Conservation (phyloP, 257 asterid genomes). For the Petunia axillaris region DNA sequence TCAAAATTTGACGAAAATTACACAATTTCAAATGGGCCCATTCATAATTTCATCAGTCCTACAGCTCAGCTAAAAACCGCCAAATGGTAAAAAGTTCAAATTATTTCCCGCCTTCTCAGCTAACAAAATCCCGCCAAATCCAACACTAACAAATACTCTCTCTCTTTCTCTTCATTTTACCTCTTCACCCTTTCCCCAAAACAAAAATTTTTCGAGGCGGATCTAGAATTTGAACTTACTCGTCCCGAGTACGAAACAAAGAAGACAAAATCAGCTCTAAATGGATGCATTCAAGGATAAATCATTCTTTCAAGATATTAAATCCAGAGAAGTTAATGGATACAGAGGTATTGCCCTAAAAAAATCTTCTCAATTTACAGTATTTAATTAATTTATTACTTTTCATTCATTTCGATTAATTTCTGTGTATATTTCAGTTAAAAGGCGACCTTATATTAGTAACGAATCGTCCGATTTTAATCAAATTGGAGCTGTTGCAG, state of each 20-base stretch:
- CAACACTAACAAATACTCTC: neutral
- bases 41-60: too few relatives aligned
- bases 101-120: too few relatives aligned
- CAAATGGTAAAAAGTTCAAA: too few relatives aligned
- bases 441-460: slow-evolving; percentile 59
- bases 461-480: slow-evolving; percentile 42
- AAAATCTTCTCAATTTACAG: neutral
- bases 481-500: slow-evolving; percentile 64
- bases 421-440: slow-evolving; percentile 41
- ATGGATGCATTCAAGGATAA: slow-evolving; percentile 53
- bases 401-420: neutral
- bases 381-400: neutral
- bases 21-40: too few relatives aligned
- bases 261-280: neutral
- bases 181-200: neutral
- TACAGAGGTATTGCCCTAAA: slow-evolving; percentile 60
- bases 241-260: neutral
- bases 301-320: slow-evolving; percentile 76
- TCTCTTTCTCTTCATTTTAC: too few relatives aligned
- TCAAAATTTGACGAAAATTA: too few relatives aligned
- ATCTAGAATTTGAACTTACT: neutral
- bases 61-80: too few relatives aligned
- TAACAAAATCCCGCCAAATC: too few relatives aligned
- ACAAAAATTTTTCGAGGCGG: neutral
- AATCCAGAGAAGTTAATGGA: slow-evolving; percentile 77